Evolutionary conservation across 495 filamentous ascomycete genomes (phyloP).

Genomic region (Margaritispora aquatica): DNA sequence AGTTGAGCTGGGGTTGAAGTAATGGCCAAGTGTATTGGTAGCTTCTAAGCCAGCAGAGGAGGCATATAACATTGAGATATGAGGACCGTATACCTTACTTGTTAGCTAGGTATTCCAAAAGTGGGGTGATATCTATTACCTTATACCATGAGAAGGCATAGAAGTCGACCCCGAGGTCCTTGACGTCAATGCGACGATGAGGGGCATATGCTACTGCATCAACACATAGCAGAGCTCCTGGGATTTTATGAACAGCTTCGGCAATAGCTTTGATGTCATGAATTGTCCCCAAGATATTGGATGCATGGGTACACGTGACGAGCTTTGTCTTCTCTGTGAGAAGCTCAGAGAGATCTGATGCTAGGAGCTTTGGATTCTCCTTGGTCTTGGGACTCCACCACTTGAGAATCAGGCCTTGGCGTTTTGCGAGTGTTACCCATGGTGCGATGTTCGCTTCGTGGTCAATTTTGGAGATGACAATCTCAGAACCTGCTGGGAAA

Average conservation of each 20-base stretch:
- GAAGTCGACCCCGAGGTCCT: constrained; percentile 59
- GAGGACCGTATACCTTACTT: constrained; percentile 58
- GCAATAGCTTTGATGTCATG: constrained; percentile 53
- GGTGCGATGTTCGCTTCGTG: constrained; percentile 68
- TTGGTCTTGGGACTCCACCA: constrained; percentile 52
- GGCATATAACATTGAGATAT: constrained; percentile 62
- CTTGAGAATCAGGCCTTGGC: constrained; percentile 51
- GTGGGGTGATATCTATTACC: constrained; percentile 22
- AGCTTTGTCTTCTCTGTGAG: constrained; percentile 54
- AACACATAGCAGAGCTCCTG: constrained; percentile 36
- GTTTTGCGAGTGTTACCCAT: constrained; percentile 57
- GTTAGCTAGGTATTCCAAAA: background rate
- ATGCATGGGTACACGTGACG: constrained; percentile 62
- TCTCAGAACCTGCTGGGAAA: constrained; percentile 53
- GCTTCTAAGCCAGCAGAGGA: constrained; percentile 38
- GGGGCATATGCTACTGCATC: constrained; percentile 67
- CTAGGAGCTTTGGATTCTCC: constrained; percentile 47
- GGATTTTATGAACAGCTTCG: constrained; percentile 42
- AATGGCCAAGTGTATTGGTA: constrained; percentile 54
- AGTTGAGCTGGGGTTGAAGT: constrained; percentile 53
- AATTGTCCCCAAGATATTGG: constrained; percentile 67
- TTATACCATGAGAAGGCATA: constrained; percentile 77
- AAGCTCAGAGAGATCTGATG: constrained; percentile 44
- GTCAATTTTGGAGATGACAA: constrained; percentile 61
- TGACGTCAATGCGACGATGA: constrained; percentile 61